Base-by-base conservation (phyloP, 495 filamentous ascomycete genomes). In the Xylaria cubensis region DNA sequence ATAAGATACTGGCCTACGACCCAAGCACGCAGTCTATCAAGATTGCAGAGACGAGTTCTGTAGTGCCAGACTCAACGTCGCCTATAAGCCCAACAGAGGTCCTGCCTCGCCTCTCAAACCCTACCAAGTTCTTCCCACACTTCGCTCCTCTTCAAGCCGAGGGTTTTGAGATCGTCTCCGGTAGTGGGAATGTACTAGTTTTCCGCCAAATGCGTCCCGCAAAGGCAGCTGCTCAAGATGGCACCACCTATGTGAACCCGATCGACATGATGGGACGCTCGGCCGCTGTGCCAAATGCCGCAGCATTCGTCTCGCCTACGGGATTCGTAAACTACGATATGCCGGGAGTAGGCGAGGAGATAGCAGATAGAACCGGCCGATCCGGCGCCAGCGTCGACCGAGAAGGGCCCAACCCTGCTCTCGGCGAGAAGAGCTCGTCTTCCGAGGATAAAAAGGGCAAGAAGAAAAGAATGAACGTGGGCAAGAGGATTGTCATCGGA, bases 1-100 rank as follows among this genome's bases (percentile, higher is more conserved):
- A 93, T 82, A 93, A 90, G 69, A 86, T 96, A 46, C 83, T 96
- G 13, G 92, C 89, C 17, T 94, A 92, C 75, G 91, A 96, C 74
- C 82, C 89, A 17, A 84, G 84, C n/a, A 90, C 84, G 67, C 85
- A 90, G 34, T 79, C 84, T 61, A 80, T 95, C 39, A 86, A 84
- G 17, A 84, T 84, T 19, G 88, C 90, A 9, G 89, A 92, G 74
- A 91, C 90, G 8, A 89, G 87, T 9, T 90, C 90, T 0, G 84
- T 86, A 65, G 85, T 88, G 19, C 75, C 81, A 8, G 86, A 86
- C 70, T 80, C 73, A 21, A 72, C 84, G 4, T 53, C 81, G 0
- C 78, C 84, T 3, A 75, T 88, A 0, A 84, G 86, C 34, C 89
- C 90, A 12, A 83, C 87, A 50, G 90, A 94, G 56, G 86, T 90